These are phyloP conservation scores for Nematocida parisii DNA, from an alignment of 371 early-diverging fungal species.

Conservation along the genomic window DNA sequence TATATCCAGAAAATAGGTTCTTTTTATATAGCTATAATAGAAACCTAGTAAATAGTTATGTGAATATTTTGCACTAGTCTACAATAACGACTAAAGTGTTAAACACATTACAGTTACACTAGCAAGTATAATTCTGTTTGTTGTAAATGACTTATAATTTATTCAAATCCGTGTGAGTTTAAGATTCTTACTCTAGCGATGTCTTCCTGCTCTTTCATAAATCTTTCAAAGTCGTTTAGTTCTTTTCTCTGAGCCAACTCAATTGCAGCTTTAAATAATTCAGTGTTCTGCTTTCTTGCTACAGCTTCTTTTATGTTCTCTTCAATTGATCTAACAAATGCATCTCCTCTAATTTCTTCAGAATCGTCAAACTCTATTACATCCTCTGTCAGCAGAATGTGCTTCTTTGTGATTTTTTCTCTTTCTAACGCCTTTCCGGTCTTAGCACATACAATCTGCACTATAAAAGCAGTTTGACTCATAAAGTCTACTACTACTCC, in stretches of 20 bases:
- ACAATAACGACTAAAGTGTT: too few species aligned
- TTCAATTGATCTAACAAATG: slow-evolving; percentile 36
- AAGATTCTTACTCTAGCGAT: slow-evolving; percentile 12
- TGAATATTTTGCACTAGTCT: too few species aligned
- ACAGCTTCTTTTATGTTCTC: slow-evolving; percentile 38
- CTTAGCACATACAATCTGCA: slow-evolving; percentile 43
- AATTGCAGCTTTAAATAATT: slow-evolving; percentile 5
- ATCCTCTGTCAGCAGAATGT: slow-evolving; percentile 27
- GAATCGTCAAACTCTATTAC: slow-evolving; percentile 51
- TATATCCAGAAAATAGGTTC: too few species aligned
- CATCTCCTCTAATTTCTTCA: slow-evolving; percentile 45
- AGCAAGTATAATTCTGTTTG: neutral
- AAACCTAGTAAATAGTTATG: too few species aligned
- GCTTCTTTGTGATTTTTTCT: slow-evolving; percentile 33
- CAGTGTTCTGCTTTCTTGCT: slow-evolving; percentile 12
- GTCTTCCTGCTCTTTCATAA: slow-evolving; percentile 47
- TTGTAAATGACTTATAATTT: slow-evolving; percentile 8
- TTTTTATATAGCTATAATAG: too few species aligned
- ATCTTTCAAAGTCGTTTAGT: slow-evolving; percentile 59
- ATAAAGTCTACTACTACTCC: slow-evolving; percentile 57
- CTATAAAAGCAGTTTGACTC: slow-evolving; percentile 32
- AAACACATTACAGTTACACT: too few species aligned
- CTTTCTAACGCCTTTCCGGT: slow-evolving; percentile 49
- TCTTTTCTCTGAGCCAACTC: slow-evolving; percentile 25
- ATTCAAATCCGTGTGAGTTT: slow-evolving; percentile 55